phyloP scores from a whole-genome alignment of 1,139 yeast genomes.

The Yamadazyma jaroonii region DNA sequence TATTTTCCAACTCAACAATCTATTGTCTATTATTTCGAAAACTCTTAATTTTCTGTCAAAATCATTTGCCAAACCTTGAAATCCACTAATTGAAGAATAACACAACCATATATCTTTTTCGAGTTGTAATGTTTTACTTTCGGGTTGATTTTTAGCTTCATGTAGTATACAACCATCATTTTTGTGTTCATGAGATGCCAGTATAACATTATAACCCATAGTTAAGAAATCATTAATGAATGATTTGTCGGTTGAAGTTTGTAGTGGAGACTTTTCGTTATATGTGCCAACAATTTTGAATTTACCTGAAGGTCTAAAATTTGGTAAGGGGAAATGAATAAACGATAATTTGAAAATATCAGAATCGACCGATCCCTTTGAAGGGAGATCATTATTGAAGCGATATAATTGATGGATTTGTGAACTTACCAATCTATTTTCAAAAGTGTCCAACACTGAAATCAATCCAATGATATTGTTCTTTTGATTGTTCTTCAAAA shows the following conservation, averaged over 20 bases:
- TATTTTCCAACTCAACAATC: constrained; percentile 41
- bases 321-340: constrained; percentile 51
- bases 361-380: background rate
- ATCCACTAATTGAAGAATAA: constrained; percentile 39
- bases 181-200: constrained; percentile 56
- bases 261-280: constrained; percentile 42
- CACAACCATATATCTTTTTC: constrained; percentile 34
- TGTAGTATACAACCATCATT: constrained; percentile 50
- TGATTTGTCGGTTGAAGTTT: constrained; percentile 31
- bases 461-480: constrained; percentile 22
- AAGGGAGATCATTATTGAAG: constrained; percentile 12
- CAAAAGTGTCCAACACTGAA: constrained; percentile 34
- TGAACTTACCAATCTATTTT: constrained; percentile 25
- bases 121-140: background rate
- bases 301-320: constrained; percentile 47
- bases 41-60: constrained; percentile 35
- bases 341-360: constrained; percentile 34
- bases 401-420: constrained; percentile 31
- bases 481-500: constrained; percentile 15
- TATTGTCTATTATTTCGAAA: constrained; percentile 26
- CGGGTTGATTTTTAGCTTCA: constrained; percentile 9
- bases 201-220: constrained; percentile 41
- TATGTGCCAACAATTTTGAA: constrained; percentile 50
- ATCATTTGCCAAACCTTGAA: constrained; percentile 30
- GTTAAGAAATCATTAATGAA: constrained; percentile 35